A percentile compares a stretch with the other conserved stretches of the same genome.
phyloP scores from a whole-genome alignment of 176 grass and related monocot genomes.

The Rhynchospora pubera region DNA sequence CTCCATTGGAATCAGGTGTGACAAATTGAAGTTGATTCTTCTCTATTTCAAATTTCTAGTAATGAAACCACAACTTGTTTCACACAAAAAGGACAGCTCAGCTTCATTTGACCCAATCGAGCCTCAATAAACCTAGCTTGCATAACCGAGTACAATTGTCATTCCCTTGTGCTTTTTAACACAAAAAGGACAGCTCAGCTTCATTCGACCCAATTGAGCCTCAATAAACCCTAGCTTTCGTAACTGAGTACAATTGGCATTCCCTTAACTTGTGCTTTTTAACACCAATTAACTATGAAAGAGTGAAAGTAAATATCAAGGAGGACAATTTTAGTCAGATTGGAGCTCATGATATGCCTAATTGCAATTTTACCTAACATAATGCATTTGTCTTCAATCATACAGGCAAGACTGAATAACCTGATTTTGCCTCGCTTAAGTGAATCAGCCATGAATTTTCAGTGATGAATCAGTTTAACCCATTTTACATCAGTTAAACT shows the following conservation, averaged over 20 bases:
- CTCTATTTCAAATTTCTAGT: not conserved
- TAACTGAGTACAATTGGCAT: not conserved
- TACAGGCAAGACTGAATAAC: not conserved
- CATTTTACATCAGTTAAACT: not conserved
- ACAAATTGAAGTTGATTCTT: not conserved
- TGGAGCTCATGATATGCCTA: not conserved
- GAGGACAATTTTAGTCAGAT: not conserved
- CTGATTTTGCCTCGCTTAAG: not conserved
- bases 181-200: no score
- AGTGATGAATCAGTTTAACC: not conserved
- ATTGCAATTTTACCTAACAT: not conserved
- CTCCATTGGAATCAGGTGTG: constrained; percentile 88
- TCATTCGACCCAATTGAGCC: not conserved
- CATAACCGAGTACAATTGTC: not conserved
- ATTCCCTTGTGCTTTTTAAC: not conserved
- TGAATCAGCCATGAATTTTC: not conserved
- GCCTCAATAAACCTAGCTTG: not conserved
- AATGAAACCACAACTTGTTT: not conserved
- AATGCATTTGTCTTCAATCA: not conserved
- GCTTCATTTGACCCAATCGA: not conserved
- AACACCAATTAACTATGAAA: no score
- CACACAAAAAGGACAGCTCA: not conserved
- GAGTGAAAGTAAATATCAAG: not conserved
- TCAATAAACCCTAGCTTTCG: not conserved
- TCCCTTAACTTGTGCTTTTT: not conserved